Conservation (phyloP, 192 early-diverging fungal species). For the Coemansia sp. region DNA sequence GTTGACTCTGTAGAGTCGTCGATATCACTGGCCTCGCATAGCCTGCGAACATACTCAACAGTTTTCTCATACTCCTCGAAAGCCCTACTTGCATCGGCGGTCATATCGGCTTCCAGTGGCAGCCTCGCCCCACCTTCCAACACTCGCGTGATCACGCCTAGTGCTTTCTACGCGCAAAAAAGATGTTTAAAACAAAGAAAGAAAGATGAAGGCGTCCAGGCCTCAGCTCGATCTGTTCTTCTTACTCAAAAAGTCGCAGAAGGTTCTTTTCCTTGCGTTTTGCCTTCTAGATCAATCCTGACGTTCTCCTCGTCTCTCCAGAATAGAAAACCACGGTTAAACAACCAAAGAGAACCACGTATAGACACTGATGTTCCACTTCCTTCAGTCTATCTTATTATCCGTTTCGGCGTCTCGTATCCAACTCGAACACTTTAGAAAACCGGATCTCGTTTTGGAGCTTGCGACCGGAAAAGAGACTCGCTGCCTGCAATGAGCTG, state of each 20-base stretch:
- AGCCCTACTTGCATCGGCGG: constrained; percentile 27
- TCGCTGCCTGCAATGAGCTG: no score
- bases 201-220: not conserved
- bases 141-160: not conserved
- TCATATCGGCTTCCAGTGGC: constrained; percentile 16
- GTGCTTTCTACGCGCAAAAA: not conserved
- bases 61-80: constrained; percentile 32
- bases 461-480: not conserved
- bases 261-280: no score
- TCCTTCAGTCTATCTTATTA: not conserved
- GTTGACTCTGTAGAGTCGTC: not conserved
- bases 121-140: not conserved
- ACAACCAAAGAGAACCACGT: not conserved
- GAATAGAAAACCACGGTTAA: no score
- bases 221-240: not conserved
- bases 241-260: not conserved
- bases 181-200: not conserved
- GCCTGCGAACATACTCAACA: constrained; percentile 37
- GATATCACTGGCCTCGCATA: constrained; percentile 36
- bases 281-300: no score
- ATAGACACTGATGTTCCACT: no score
- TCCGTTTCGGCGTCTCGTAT: not conserved
- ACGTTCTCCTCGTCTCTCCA: not conserved
- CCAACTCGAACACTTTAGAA: not conserved
- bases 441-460: not conserved